Evolutionary conservation across 345 rosid genomes (phyloP), one percentile per base, ranked within the genome.

Genomic region (Turritis glabra): DNA sequence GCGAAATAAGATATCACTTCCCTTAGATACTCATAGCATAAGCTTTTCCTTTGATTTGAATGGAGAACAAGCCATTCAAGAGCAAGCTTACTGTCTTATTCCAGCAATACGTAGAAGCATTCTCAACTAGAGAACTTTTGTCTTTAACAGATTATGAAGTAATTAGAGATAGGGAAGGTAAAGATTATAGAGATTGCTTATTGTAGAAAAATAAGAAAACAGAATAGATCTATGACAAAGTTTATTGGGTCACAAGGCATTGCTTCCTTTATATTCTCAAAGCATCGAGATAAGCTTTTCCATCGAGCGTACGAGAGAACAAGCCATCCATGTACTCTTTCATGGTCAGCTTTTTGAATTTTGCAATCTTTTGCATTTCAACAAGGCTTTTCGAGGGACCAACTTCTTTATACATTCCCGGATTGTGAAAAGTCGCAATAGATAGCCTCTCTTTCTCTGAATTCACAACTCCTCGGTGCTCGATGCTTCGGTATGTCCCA

Each of bases 401-500:
- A 13, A 84, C 1, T 10, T 65, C 76, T 69, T 75, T 77, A 8
- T 73, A 69, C 47, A 71, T 8, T 21, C 64, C 77, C 2, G 81
- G 72, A 29, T 8, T 40, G 73, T 50, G 76, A 67, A 81, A 79
- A 3, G 81, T 66, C 1, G 84, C 84, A 15, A 83, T 3, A 2
- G 82, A 78, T 4, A 80, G 63, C 50, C 81, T 83, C 51, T 79
- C 86, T 55, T 78, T 80, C 29, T 19, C 67, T 3, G 64, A 41
- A 38, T 83, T 83, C 17, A 83, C 82, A 2, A 70, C 58, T 30
- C 75, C 86, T 2, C 84, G 74, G 33, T 83, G 86, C 67, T 79
- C 81, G 4, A 83, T 67, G 70, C 83, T 83, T 3, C 56, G 52
- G 50, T 81, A 83, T 23, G 43, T 71, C 26, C 84, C 86, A 38